Evolutionary conservation across 2,329 filamentous ascomycete species (phyloP).

Genomic region (Venturia nashicola): DNA sequence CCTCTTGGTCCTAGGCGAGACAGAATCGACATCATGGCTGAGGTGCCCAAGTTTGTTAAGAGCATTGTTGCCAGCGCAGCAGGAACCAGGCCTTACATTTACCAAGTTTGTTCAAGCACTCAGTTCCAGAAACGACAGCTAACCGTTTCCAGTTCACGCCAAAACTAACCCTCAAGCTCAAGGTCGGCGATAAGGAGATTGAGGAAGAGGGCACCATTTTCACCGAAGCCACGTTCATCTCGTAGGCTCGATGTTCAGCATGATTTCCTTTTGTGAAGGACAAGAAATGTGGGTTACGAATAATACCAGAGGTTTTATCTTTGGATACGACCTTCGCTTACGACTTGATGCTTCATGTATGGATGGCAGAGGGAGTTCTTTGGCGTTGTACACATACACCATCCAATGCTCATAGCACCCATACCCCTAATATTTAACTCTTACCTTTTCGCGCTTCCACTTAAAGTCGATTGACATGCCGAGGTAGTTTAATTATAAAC

Average conservation of each 20-base stretch:
- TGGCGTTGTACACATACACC: neutral
- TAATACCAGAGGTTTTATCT: constrained; percentile 1
- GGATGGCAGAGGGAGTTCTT: neutral
- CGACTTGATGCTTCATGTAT: neutral
- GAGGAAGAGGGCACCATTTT: constrained; percentile 70
- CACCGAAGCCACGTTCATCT: constrained; percentile 90
- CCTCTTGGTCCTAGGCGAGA: constrained; percentile 59
- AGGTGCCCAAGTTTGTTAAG: constrained; percentile 93
- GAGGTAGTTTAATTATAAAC: neutral
- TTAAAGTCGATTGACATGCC: neutral
- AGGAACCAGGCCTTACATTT: constrained; percentile 94
- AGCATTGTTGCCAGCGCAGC: constrained; percentile 77
- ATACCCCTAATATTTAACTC: neutral
- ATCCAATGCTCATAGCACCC: neutral
- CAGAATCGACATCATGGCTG: constrained; percentile 88
- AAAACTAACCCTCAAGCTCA: constrained; percentile 66
- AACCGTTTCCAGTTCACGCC: constrained; percentile 52
- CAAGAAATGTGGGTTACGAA: neutral
- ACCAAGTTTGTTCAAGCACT: constrained; percentile 52
- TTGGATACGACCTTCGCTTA: constrained; percentile 4
- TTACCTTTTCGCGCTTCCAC: neutral
- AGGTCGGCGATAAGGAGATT: constrained; percentile 68
- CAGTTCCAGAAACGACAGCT: constrained; percentile 10
- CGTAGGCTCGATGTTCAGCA: neutral
- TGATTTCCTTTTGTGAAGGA: neutral